Conservation (phyloP, 2,329 filamentous ascomycete species). For the Arthrobotrys entomopaga region DNA sequence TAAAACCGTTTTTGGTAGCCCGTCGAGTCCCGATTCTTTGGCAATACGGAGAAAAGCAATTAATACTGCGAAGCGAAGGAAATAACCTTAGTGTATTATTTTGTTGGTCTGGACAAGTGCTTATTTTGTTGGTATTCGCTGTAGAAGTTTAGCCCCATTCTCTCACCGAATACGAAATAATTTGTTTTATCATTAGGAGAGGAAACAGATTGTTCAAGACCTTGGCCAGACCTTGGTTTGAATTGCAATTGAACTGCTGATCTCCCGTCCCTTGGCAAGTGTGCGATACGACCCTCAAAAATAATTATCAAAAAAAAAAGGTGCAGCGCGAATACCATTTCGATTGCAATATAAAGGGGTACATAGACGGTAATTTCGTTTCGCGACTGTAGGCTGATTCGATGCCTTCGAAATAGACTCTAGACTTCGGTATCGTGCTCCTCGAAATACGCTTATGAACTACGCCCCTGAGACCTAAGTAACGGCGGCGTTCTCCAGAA, state of each 20-base stretch:
- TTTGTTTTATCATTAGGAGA: conserved; percentile 8
- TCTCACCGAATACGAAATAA: neutral
- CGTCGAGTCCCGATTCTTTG: neutral
- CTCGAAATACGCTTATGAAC: neutral
- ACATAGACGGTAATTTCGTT: neutral
- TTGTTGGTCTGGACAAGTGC: neutral
- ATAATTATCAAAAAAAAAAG: no score
- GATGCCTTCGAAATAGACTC: no score
- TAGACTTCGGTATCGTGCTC: neutral
- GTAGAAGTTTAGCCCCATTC: neutral
- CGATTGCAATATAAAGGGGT: neutral
- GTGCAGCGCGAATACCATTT: neutral
- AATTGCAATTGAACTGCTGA: conserved; percentile 15
- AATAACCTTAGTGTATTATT: neutral
- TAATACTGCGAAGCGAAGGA: no score
- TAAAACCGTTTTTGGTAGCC: neutral
- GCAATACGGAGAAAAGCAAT: no score
- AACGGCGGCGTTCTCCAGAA: neutral
- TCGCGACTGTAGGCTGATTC: conserved; percentile 17
- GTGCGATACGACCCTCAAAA: conserved; percentile 4
- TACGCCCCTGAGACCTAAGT: neutral
- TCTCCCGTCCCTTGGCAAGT: conserved; percentile 25
- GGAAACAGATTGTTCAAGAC: conserved; percentile 18
- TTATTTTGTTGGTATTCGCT: neutral
- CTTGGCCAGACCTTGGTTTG: conserved; percentile 26